A percentile compares a stretch with the other conserved stretches of the same genome.
Conservation (phyloP, 2,329 filamentous ascomycete genomes). For the Fusarium sp. region DNA sequence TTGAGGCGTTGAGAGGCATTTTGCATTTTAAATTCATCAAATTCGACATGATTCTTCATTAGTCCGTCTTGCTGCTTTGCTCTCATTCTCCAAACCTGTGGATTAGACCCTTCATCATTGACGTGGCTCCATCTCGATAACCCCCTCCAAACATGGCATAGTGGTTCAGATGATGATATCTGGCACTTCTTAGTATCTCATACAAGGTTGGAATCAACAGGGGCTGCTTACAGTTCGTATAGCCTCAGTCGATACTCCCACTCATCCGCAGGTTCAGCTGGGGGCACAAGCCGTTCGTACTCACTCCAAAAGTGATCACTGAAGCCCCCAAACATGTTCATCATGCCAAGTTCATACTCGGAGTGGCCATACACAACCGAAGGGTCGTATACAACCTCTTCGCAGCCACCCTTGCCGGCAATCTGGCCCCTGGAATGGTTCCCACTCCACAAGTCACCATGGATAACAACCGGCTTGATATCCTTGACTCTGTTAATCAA, state of each 20-base stretch:
- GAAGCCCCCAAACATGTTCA: slow-evolving; percentile 96
- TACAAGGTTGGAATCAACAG: neutral
- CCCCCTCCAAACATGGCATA: slow-evolving; percentile 82
- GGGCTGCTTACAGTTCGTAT: slow-evolving; percentile 76
- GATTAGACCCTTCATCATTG: slow-evolving; percentile 78
- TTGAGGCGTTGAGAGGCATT: slow-evolving; percentile 39
- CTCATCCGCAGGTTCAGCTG: slow-evolving; percentile 79
- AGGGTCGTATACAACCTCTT: slow-evolving; percentile 84
- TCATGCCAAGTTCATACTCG: slow-evolving; percentile 92
- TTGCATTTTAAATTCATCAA: slow-evolving; percentile 26
- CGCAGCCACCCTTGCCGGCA: slow-evolving; percentile 59
- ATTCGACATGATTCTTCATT: slow-evolving; percentile 15
- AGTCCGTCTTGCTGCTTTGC: slow-evolving; percentile 14
- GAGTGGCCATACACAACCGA: slow-evolving; percentile 83
- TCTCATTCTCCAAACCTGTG: slow-evolving; percentile 68
- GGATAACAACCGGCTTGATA: slow-evolving; percentile 79
- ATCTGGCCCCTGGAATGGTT: slow-evolving; percentile 76
- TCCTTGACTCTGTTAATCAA: slow-evolving; percentile 72
- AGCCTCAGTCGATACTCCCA: slow-evolving; percentile 82
- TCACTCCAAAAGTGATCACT: slow-evolving; percentile 73
- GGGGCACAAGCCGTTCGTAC: slow-evolving; percentile 77
- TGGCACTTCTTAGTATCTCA: slow-evolving; percentile 45
- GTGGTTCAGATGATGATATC: slow-evolving; percentile 91
- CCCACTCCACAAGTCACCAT: slow-evolving; percentile 94
- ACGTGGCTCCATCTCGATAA: slow-evolving; percentile 77